Conservation (phyloP, 305 asterid species). For the Coffea humblotiana region DNA sequence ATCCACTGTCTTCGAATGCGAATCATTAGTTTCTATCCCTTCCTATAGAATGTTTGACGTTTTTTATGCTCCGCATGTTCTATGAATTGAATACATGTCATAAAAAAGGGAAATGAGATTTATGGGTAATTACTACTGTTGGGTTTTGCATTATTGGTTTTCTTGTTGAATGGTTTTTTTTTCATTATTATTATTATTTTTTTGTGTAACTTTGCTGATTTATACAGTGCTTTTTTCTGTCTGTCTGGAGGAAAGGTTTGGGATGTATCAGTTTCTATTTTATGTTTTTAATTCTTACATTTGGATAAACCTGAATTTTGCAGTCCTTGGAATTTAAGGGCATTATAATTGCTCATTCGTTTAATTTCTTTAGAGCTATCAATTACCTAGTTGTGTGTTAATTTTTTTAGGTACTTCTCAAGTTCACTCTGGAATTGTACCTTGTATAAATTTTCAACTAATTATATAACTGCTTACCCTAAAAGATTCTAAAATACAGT, state of each 20-base stretch:
- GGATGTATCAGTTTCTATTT: not conserved
- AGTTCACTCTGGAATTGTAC: not conserved
- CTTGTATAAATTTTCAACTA: not conserved
- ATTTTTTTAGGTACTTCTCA: not conserved
- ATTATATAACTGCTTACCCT: not conserved
- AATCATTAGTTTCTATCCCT: not conserved
- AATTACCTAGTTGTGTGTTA: not conserved
- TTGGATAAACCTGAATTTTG: not conserved
- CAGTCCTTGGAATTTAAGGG: not conserved
- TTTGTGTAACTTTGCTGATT: not conserved
- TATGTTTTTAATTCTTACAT: not conserved
- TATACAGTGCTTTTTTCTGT: not conserved
- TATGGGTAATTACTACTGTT: not conserved
- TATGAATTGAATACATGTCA: not conserved
- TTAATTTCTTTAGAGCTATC: not conserved
- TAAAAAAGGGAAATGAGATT: not conserved
- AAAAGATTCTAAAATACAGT: not conserved
- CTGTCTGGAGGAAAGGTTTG: not conserved
- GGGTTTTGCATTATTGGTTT: too few relatives aligned
- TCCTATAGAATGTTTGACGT: not conserved
- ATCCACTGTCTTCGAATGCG: not conserved
- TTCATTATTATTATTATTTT: too few relatives aligned
- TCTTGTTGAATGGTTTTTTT: not conserved
- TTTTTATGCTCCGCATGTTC: not conserved
- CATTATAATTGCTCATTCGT: not conserved